Evolutionary conservation across 495 filamentous ascomycete species (phyloP), one percentile per base, ranked within the genome.

Genomic region (Tirmania nivea): DNA sequence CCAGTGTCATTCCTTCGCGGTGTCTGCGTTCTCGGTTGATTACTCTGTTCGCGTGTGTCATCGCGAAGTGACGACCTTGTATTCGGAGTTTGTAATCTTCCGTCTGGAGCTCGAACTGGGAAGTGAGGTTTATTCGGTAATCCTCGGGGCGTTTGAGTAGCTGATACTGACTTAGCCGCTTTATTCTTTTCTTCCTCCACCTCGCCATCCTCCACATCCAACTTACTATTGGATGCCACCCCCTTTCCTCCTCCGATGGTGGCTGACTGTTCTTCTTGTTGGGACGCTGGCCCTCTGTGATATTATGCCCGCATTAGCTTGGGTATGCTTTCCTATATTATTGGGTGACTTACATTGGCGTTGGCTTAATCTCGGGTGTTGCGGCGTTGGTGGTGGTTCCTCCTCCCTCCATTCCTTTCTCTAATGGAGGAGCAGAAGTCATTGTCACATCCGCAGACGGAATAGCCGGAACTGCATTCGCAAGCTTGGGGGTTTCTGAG

Each of bases 151-250:
- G 52, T 54, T 48, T 52, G 67, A 21, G 37, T 55, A 59, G 62
- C 73, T 67, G 10, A 56, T 54, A 66, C 71, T 70, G 47, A 51
- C 16, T 20, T 52, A 61, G 8, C 55, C 39, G 8, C 39, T 45
- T 45, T 37, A 14, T 51, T 54, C 57, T 75, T 80, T 11, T 70
- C 71, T 66, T 86, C 80, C 59, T 83, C 78, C 35, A 86, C 81
- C 60, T 88, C 83, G 21, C 82, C 83, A 67, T 86, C 83, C 63
- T 86, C 83, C 50, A 80, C 80, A 60, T 87, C 83, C 10, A 63
- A 54, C 49, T 66, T 69, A 11, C 68, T 57, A 47, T 59, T 66
- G 45, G 60, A 56, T 47, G 39, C 39, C 39, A 45, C 39, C 8
- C 39, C 39, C 17, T 8, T 45, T 45, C 1, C 39, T 45, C 39